Percentiles rank a stretch among this genome's conserved stretches.
Evolutionary conservation across 2,329 filamentous ascomycete species (phyloP).

Genomic region (Colletotrichum tamarilloi): DNA sequence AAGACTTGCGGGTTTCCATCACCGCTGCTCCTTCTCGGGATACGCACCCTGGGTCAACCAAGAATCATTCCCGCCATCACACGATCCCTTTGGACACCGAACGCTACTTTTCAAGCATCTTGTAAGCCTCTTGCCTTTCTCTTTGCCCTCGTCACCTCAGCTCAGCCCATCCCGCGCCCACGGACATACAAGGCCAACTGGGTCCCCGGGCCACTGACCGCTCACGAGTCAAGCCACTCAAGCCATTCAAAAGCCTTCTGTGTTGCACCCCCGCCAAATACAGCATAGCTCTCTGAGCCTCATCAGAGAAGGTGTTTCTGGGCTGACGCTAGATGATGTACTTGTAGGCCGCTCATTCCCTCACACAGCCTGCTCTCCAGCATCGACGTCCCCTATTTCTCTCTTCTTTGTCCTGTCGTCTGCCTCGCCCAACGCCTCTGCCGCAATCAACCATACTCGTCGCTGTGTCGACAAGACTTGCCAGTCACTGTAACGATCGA

Average conservation of each 20-base stretch:
- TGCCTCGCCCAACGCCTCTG: slow-evolving; percentile 19
- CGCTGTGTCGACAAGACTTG: slow-evolving; percentile 24
- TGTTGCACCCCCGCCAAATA: background rate
- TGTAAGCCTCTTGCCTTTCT: slow-evolving; percentile 20
- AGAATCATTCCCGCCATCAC: background rate
- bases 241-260: slow-evolving; percentile 11
- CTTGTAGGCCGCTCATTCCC: slow-evolving; percentile 26
- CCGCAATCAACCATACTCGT: slow-evolving; percentile 23
- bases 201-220: slow-evolving; percentile 14
- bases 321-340: slow-evolving; percentile 30
- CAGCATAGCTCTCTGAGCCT: slow-evolving; percentile 20
- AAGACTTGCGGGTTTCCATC: slow-evolving; percentile 5
- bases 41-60: background rate
- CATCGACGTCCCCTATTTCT: slow-evolving; percentile 13
- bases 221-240: slow-evolving; percentile 18
- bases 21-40: background rate
- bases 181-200: slow-evolving; percentile 10
- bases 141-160: slow-evolving; percentile 8
- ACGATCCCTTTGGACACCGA: background rate
- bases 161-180: slow-evolving; percentile 23
- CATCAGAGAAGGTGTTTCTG: slow-evolving; percentile 18
- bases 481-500: slow-evolving; percentile 14
- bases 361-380: background rate
- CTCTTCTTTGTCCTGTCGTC: slow-evolving; percentile 23
- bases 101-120: background rate